These are phyloP conservation scores for Pilatotrama ljubarskyi DNA, from an alignment of 768 basidiomycete species.

Conservation along the genomic window DNA sequence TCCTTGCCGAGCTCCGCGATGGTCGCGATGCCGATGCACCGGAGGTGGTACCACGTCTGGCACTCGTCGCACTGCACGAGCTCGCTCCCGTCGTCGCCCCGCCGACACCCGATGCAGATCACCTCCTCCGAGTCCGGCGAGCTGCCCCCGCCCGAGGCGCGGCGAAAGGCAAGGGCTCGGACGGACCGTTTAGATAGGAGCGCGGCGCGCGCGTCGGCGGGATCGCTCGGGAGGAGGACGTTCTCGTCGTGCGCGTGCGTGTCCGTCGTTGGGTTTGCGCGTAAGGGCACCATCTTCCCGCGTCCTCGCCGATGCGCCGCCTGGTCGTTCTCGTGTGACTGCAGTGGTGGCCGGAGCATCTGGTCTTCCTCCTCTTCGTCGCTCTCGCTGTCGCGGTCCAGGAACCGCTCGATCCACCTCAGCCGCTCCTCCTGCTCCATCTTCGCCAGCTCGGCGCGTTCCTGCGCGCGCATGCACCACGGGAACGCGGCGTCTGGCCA, in stretches of 20 bases:
- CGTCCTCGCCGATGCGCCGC: slow-evolving; percentile 43
- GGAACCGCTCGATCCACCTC: slow-evolving; percentile 65
- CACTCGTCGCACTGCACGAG: slow-evolving; percentile 84
- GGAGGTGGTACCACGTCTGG: slow-evolving; percentile 78
- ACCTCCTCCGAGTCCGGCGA: slow-evolving; percentile 46
- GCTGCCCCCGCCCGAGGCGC: slow-evolving; percentile 31
- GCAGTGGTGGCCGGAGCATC: slow-evolving; percentile 33
- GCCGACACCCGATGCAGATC: slow-evolving; percentile 62
- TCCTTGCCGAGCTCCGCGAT: slow-evolving; percentile 68
- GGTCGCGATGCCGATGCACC: slow-evolving; percentile 72
- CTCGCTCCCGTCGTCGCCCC: slow-evolving; percentile 68
- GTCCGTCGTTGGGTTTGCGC: slow-evolving; percentile 40
- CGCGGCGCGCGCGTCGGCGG: slow-evolving; percentile 74
- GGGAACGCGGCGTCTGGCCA: slow-evolving; percentile 83
- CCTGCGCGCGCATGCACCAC: slow-evolving; percentile 65
- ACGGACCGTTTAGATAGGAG: slow-evolving; percentile 72
- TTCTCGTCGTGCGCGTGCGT: slow-evolving; percentile 24
- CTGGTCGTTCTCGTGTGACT: slow-evolving; percentile 28
- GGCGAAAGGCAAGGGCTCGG: slow-evolving; percentile 55
- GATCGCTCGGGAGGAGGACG: slow-evolving; percentile 58
- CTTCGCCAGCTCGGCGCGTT: slow-evolving; percentile 51
- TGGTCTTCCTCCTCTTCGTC: slow-evolving; percentile 41
- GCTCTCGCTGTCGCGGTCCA: slow-evolving; percentile 70
- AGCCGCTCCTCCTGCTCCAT: slow-evolving; percentile 61
- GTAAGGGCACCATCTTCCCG: slow-evolving; percentile 62